Evolutionary conservation across 208 protist species (phyloP).

Genomic region (Trypanosoma platydactyli): DNA sequence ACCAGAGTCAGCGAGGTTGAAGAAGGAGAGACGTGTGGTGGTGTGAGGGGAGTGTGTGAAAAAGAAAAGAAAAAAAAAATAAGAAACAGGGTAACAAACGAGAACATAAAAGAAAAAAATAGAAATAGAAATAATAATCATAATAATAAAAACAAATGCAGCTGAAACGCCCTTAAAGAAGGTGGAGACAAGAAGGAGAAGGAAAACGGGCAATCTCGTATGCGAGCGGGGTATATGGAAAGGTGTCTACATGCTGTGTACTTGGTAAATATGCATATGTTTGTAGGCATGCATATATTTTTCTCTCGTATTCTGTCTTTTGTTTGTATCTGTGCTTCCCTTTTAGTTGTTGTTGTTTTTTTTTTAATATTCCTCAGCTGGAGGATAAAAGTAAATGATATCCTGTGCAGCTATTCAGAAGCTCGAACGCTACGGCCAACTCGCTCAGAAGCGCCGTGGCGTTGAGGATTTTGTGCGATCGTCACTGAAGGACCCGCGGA

Average conservation of each 20-base stretch:
- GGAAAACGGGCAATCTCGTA: no score
- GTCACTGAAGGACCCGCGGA: constrained; percentile 70
- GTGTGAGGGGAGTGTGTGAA: constrained; percentile 5
- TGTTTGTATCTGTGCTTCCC: background rate
- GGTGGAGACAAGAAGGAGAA: no score
- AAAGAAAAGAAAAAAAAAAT: constrained; percentile 12
- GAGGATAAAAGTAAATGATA: constrained; percentile 44
- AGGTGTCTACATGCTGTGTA: no score
- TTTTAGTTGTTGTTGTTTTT: background rate
- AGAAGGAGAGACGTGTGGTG: background rate
- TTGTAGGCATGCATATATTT: background rate
- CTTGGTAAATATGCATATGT: constrained; percentile 1
- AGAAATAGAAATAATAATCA: background rate
- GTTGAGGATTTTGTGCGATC: constrained; percentile 69
- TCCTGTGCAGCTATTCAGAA: constrained; percentile 85
- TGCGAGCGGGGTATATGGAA: no score
- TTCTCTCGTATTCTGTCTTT: background rate
- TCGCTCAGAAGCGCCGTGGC: constrained; percentile 73
- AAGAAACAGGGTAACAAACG: background rate
- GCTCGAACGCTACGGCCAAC: constrained; percentile 83
- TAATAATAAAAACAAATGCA: constrained; percentile 14
- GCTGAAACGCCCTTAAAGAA: background rate
- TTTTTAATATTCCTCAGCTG: background rate
- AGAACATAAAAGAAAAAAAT: constrained; percentile 2
- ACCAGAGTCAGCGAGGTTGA: background rate